Evolutionary conservation across 345 rosid species (phyloP).

Genomic region (Leavenworthia alabamica): DNA sequence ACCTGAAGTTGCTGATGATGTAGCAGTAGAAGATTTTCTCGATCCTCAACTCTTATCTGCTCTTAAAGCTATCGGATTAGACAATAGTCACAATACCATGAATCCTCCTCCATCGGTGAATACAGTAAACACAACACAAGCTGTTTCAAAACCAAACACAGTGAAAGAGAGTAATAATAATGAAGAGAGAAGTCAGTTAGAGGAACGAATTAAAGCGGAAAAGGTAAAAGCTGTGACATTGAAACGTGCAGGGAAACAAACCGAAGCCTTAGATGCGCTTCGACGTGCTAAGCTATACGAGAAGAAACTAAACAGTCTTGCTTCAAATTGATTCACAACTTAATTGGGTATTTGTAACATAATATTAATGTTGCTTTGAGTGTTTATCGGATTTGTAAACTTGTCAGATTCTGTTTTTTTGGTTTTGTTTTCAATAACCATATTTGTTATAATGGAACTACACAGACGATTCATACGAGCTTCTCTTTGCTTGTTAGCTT

Average conservation of each 20-base stretch:
- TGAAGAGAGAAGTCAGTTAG: constrained; percentile 56
- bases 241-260: constrained; percentile 83
- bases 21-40: constrained; percentile 72
- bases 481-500: not conserved
- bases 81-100: constrained; percentile 34
- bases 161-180: constrained; percentile 30
- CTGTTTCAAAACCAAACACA: constrained; percentile 6
- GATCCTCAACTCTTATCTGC: constrained; percentile 91
- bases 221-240: constrained; percentile 66
- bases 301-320: constrained; percentile 56
- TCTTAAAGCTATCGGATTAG: constrained; percentile 64
- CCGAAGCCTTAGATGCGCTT: constrained; percentile 82
- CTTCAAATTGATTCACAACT: constrained; percentile 21
- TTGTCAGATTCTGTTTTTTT: not conserved
- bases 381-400: constrained; percentile 1
- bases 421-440: not conserved
- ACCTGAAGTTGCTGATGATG: constrained; percentile 39
- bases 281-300: constrained; percentile 65
- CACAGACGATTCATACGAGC: not conserved
- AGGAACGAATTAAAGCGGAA: constrained; percentile 72
- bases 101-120: constrained; percentile 15
- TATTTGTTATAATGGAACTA: not conserved
- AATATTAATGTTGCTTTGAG: not conserved
- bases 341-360: not conserved
- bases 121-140: constrained; percentile 20